A percentile compares a stretch with the other conserved stretches of the same genome.
Conservation (phyloP, 2,329 filamentous ascomycete genomes). For the Aphanocladium album region DNA sequence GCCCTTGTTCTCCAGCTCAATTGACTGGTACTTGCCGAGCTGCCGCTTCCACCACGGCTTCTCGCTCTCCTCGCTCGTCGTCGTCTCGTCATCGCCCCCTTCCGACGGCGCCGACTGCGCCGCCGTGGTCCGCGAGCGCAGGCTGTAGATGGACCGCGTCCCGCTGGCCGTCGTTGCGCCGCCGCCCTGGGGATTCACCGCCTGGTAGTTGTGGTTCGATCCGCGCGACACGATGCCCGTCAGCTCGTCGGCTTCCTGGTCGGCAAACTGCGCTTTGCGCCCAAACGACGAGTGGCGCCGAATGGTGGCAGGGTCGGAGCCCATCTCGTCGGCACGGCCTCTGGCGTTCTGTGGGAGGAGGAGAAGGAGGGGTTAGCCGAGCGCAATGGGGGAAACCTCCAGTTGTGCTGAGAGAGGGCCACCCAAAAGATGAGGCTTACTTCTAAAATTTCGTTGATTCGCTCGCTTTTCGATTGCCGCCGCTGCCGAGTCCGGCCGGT, state of each 20-base stretch:
- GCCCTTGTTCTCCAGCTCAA: constrained; percentile 82
- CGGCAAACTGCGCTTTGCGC: constrained; percentile 15
- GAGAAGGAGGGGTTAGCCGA: not conserved
- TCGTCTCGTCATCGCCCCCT: constrained; percentile 19
- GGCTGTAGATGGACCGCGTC: constrained; percentile 16
- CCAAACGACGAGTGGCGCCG: constrained; percentile 12
- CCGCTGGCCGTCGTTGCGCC: not conserved
- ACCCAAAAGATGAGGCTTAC: constrained; percentile 25
- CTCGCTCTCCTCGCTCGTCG: constrained; percentile 16
- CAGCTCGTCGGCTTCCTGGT: constrained; percentile 33
- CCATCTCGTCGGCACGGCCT: constrained; percentile 39
- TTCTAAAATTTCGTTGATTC: constrained; percentile 43
- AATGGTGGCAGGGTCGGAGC: constrained; percentile 18
- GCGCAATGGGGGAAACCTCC: not conserved
- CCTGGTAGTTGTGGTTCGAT: constrained; percentile 35
- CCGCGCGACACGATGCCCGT: constrained; percentile 35
- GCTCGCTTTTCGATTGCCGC: constrained; percentile 33
- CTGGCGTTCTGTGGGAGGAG: constrained; percentile 33
- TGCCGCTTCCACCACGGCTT: constrained; percentile 48
- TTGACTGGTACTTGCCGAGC: constrained; percentile 46
- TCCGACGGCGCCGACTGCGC: constrained; percentile 18
- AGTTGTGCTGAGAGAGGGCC: too few species aligned
- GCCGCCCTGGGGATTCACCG: constrained; percentile 23
- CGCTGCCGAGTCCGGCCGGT: constrained; percentile 19
- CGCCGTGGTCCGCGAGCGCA: constrained; percentile 10